Evolutionary conservation across 2,329 filamentous ascomycete genomes (phyloP), one percentile per base, ranked within the genome.

Genomic region (Knufia fluminis): DNA sequence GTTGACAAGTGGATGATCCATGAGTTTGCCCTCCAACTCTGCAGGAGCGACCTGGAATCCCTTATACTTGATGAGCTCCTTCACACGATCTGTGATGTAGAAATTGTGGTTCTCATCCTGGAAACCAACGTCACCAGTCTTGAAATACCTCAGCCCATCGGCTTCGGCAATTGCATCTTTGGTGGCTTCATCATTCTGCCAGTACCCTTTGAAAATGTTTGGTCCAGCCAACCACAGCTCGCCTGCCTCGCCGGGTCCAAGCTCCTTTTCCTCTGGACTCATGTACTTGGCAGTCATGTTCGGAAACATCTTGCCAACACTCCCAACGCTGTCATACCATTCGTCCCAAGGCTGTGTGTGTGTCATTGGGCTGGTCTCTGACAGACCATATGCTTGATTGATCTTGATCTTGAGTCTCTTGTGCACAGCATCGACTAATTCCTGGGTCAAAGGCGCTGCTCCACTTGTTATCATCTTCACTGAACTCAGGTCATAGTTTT

Each of bases 371-470:
- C 83, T 83, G 10, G 88, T 94, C 69, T 97, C 91, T 4, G 82
- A 88, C 8, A 97, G 75, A 0, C 91, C 91, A 62, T 95, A 97
- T 17, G 86, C 90, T 68, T 97, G 91, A 71, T 94, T 95, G 54
- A 95, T 80, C 3, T 83, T 83, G 20, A 94, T 75, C 44, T 80
- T 80, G 52, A 92, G 78, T 8, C 89, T 79, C 19, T 77, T 67
- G 72, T 87, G 86, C 2, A 92, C 78, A 4, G 80, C 77, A 48
- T 88, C 79, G 1, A 92, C 85, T 2, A 97, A 75, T 54, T 95
- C 88, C 33, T 74, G 72, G 0, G 87, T 91, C 38, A 96, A 71
- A 0, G 91, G 91, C 1, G 91, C 90, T 0, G 90, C 91, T 20
- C 86, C 91, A 1, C 80, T 90, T 66, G 89, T 92, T 73, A 95